Evolutionary conservation across 2,329 filamentous ascomycete genomes (phyloP).

Genomic region (Talaromyces atroroseus): DNA sequence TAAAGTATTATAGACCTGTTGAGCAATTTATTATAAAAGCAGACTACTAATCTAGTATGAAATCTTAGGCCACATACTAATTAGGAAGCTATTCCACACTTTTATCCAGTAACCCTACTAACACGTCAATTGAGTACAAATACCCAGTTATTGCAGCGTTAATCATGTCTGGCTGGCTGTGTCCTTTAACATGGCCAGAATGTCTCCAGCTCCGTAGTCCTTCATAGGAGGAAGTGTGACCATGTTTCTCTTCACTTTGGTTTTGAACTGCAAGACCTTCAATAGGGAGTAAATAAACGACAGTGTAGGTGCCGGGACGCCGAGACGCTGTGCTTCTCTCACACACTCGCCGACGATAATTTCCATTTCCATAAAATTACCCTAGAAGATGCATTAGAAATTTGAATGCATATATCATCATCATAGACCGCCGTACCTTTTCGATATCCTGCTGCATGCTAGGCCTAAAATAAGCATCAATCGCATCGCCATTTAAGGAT

Average conservation of each 20-base stretch:
- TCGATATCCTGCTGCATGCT: conserved; percentile 52
- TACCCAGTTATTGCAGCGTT: neutral
- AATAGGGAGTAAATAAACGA: conserved; percentile 24
- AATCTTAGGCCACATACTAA: no score
- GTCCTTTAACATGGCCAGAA: neutral
- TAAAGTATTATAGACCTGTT: no score
- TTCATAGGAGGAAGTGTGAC: neutral
- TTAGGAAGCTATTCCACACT: no score
- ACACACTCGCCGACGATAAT: conserved; percentile 55
- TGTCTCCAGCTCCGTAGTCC: neutral
- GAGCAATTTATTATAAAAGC: no score
- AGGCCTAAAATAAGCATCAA: conserved; percentile 44
- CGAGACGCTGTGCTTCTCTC: conserved; percentile 44
- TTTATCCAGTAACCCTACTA: no score
- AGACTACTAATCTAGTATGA: no score
- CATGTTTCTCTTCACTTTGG: conserved; percentile 14
- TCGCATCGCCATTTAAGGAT: conserved; percentile 34
- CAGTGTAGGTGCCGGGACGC: conserved; percentile 35
- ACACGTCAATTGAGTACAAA: neutral
- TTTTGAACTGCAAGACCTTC: conserved; percentile 24
- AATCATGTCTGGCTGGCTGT: neutral
- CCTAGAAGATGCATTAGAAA: conserved; percentile 23
- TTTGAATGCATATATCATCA: neutral
- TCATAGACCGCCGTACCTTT: conserved; percentile 31
- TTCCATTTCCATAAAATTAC: conserved; percentile 53